Evolutionary conservation across 768 basidiomycete genomes (phyloP).

Genomic region (Suillus alpinus): DNA sequence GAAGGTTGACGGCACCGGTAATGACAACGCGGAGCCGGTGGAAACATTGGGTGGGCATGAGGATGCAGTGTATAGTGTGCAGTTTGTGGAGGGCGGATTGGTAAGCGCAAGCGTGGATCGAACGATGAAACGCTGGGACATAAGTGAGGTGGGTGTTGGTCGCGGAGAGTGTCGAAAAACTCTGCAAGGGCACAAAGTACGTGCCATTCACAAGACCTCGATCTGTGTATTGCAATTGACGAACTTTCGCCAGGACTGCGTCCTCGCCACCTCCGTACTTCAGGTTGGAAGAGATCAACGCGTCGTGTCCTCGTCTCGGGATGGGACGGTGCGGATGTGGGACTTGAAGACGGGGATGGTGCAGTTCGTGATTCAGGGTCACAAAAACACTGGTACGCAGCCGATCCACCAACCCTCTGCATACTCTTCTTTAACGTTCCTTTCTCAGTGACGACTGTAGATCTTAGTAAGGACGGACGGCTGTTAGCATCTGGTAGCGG

Average conservation of each 20-base stretch:
- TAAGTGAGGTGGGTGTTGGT: slow-evolving; percentile 36
- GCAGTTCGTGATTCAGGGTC: slow-evolving; percentile 88
- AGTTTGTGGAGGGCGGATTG: slow-evolving; percentile 88
- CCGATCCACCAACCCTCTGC: not conserved
- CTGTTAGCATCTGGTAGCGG: slow-evolving; percentile 69
- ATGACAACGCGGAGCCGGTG: slow-evolving; percentile 53
- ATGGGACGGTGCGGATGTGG: slow-evolving; percentile 95
- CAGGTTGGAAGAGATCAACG: slow-evolving; percentile 76
- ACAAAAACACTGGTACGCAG: slow-evolving; percentile 60
- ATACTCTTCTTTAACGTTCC: not conserved
- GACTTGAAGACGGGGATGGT: slow-evolving; percentile 75
- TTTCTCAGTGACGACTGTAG: slow-evolving; percentile 30
- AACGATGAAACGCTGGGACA: slow-evolving; percentile 86
- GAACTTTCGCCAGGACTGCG: slow-evolving; percentile 52
- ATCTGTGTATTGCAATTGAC: slow-evolving; percentile 3
- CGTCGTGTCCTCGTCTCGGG: slow-evolving; percentile 95
- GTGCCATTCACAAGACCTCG: slow-evolving; percentile 34
- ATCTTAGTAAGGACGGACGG: slow-evolving; percentile 59
- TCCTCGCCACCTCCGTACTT: slow-evolving; percentile 75
- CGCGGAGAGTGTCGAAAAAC: slow-evolving; percentile 49
- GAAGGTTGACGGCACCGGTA: slow-evolving; percentile 62
- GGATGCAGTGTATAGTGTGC: slow-evolving; percentile 85
- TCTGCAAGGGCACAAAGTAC: slow-evolving; percentile 72
- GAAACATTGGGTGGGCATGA: slow-evolving; percentile 76
- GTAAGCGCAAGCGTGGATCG: slow-evolving; percentile 92